These are phyloP conservation scores for Sanghuangporus baumii DNA, from an alignment of 1,284 basidiomycete genomes.

Conservation along the genomic window DNA sequence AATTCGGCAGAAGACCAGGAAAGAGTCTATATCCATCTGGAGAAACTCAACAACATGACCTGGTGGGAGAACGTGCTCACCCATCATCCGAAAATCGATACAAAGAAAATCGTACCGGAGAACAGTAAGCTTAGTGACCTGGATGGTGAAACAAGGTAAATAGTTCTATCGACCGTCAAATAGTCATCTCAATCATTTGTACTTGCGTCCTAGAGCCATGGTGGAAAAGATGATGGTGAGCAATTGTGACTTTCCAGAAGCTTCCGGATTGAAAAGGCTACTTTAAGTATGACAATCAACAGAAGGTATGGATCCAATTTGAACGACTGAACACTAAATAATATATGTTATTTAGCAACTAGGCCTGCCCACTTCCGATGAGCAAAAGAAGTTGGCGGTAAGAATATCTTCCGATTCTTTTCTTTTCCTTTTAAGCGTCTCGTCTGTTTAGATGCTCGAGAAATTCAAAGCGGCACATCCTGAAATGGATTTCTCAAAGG, in stretches of 20 bases:
- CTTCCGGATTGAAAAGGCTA: conserved; percentile 10
- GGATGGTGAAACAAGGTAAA: conserved; percentile 84
- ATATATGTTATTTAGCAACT: conserved; percentile 60
- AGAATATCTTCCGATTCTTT: conserved; percentile 18
- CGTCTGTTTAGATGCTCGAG: conserved; percentile 57
- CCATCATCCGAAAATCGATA: conserved; percentile 96
- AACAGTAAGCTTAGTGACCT: conserved; percentile 96
- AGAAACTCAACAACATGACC: conserved; percentile 81
- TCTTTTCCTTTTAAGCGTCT: background rate
- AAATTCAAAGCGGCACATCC: conserved; percentile 90
- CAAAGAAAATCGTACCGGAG: conserved; percentile 91
- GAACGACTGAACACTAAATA: conserved; percentile 5
- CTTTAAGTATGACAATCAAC: conserved; percentile 90
- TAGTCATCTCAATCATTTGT: conserved; percentile 1
- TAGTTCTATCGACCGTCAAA: conserved; percentile 8
- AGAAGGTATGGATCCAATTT: conserved; percentile 57
- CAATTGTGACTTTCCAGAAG: conserved; percentile 11
- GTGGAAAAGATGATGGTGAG: conserved; percentile 99
- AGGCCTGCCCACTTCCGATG: conserved; percentile 91
- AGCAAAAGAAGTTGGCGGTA: conserved; percentile 85
- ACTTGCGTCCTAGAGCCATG: conserved; percentile 67
- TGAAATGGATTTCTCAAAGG: conserved; percentile 93
- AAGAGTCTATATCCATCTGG: conserved; percentile 71
- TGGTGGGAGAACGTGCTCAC: conserved; percentile 99
- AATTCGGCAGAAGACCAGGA: conserved; percentile 70